Evolutionary conservation across 495 filamentous ascomycete species (phyloP).

Genomic region (Podospora didyma): DNA sequence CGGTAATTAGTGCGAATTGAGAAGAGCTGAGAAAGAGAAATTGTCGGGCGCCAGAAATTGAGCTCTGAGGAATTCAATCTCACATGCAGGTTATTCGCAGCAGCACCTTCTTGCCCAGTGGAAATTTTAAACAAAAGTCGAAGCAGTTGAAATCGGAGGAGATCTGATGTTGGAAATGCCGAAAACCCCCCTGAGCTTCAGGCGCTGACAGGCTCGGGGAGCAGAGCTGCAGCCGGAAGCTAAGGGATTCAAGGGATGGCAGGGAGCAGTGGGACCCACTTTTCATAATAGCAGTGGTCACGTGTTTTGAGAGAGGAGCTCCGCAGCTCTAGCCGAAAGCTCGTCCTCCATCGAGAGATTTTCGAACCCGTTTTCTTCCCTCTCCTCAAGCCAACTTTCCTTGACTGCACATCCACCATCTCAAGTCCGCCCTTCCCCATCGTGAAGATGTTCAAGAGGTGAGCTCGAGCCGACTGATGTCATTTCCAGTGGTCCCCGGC

Average conservation of each 20-base stretch:
- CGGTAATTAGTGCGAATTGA: too few species aligned
- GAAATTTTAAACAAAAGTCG: too few species aligned
- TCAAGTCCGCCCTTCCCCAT: slow-evolving; percentile 46
- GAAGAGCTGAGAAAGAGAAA: too few species aligned
- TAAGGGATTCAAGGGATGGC: background rate
- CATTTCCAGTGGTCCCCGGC: slow-evolving; percentile 10
- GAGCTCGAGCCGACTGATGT: slow-evolving; percentile 32
- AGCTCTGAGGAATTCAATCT: too few species aligned
- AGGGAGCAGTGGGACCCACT: background rate
- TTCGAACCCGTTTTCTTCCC: slow-evolving; percentile 36
- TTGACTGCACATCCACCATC: slow-evolving; percentile 35
- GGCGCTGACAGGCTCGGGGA: background rate
- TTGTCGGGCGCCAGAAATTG: too few species aligned
- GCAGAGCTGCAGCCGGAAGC: background rate
- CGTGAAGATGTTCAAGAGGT: slow-evolving; percentile 89
- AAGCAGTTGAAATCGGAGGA: too few species aligned
- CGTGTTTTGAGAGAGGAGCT: slow-evolving; percentile 27
- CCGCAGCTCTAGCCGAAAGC: slow-evolving; percentile 34
- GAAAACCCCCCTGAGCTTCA: too few species aligned
- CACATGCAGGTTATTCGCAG: too few species aligned
- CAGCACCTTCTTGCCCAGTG: too few species aligned
- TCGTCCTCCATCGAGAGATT: slow-evolving; percentile 33
- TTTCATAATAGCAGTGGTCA: slow-evolving; percentile 12
- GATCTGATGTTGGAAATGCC: too few species aligned
- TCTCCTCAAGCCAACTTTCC: slow-evolving; percentile 36